Evolutionary conservation across 768 basidiomycete genomes (phyloP).

Genomic region (Rhodocollybia butyracea): DNA sequence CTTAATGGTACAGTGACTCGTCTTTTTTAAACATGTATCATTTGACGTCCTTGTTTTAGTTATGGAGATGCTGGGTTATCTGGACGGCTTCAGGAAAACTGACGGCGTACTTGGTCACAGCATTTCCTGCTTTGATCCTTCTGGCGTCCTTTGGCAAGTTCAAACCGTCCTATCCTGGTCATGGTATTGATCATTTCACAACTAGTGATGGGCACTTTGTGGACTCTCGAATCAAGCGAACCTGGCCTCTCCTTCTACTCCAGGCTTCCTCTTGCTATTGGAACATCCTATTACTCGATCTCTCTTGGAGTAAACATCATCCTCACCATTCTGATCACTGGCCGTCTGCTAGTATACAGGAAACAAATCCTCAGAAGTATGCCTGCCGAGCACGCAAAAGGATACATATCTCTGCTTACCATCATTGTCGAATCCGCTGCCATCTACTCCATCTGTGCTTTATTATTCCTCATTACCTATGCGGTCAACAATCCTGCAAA

Average conservation of each 20-base stretch:
- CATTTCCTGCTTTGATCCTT: slow-evolving; percentile 35
- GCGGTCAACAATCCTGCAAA: slow-evolving; percentile 12
- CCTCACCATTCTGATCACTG: slow-evolving; percentile 11
- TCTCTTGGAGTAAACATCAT: slow-evolving; percentile 14
- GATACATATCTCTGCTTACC: slow-evolving; percentile 12
- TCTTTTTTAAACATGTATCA: neutral
- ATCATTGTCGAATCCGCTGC: slow-evolving; percentile 22
- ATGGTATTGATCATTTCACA: neutral
- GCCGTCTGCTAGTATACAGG: slow-evolving; percentile 10
- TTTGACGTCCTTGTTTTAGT: slow-evolving; percentile 16
- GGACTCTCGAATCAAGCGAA: slow-evolving; percentile 5
- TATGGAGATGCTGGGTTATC: slow-evolving; percentile 47
- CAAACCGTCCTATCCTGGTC: neutral
- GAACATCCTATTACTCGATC: slow-evolving; percentile 9
- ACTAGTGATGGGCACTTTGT: slow-evolving; percentile 2
- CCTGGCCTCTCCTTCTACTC: slow-evolving; percentile 5
- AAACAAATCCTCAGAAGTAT: slow-evolving; percentile 7
- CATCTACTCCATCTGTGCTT: slow-evolving; percentile 14
- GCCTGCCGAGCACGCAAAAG: slow-evolving; percentile 10
- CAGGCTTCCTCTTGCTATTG: neutral
- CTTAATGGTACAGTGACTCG: slow-evolving; percentile 32
- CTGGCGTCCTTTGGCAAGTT: slow-evolving; percentile 38
- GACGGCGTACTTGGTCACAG: slow-evolving; percentile 27
- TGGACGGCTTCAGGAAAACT: slow-evolving; percentile 35
- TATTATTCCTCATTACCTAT: slow-evolving; percentile 17